These are phyloP conservation scores for Ajuga chamaepitys DNA, from an alignment of 257 asterid species.

Conservation along the genomic window DNA sequence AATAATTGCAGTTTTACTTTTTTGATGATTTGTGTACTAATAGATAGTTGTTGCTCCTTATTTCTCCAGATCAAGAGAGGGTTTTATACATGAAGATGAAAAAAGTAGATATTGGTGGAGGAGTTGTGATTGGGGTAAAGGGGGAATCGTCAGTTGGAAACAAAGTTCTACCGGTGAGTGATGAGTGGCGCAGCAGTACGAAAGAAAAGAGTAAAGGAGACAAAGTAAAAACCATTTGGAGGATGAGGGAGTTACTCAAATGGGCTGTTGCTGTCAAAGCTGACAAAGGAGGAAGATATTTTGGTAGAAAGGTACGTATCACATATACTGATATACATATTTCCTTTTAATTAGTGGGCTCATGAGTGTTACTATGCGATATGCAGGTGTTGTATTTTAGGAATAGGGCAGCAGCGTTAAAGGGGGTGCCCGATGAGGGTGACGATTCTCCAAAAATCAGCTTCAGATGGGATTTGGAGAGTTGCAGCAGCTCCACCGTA, in stretches of 20 bases:
- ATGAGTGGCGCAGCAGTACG: conserved; percentile 2
- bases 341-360: too few relatives aligned
- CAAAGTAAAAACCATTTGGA: conserved; percentile 36
- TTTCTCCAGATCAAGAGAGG: too few relatives aligned
- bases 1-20: too few relatives aligned
- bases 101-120: conserved; percentile 35
- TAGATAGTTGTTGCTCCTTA: too few relatives aligned
- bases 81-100: conserved; percentile 39
- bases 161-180: conserved; percentile 51
- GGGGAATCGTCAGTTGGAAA: conserved; percentile 29
- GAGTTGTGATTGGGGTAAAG: conserved; percentile 28
- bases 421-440: conserved; percentile 38
- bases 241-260: conserved; percentile 63
- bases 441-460: conserved; percentile 76
- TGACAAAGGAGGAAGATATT: conserved; percentile 47
- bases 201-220: conserved; percentile 37
- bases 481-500: too few relatives aligned
- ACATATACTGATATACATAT: too few relatives aligned
- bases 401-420: conserved; percentile 27
- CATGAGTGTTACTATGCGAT: background rate
- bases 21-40: too few relatives aligned
- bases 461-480: conserved; percentile 69
- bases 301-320: conserved; percentile 43
- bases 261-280: conserved; percentile 67
- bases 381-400: conserved; percentile 47